phyloP scores from a whole-genome alignment of 805 yeast genomes.

The Isabelozyma heimii region DNA sequence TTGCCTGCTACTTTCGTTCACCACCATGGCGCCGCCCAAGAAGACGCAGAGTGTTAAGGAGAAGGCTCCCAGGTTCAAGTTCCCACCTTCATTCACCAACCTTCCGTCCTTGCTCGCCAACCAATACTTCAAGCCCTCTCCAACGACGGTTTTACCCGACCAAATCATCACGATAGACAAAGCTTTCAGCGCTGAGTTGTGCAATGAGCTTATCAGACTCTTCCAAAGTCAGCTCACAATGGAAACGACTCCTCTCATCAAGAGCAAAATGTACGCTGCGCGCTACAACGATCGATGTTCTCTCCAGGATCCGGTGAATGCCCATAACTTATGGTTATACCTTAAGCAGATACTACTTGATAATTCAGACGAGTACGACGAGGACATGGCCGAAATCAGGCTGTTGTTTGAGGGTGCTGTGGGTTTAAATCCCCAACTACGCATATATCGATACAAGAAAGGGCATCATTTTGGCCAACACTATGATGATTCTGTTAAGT shows the following conservation, averaged over 20 bases:
- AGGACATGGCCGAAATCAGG: conserved; percentile 18
- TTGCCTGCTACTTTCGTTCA: not conserved
- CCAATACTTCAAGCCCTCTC: conserved; percentile 19
- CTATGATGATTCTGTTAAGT: conserved; percentile 55
- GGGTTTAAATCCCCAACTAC: conserved; percentile 54
- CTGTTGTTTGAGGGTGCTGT: conserved; percentile 34
- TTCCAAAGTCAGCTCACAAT: conserved; percentile 24
- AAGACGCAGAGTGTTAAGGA: not conserved
- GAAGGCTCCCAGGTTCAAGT: conserved; percentile 3
- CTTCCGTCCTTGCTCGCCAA: conserved; percentile 9
- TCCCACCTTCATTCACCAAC: conserved; percentile 14
- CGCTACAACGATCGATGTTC: conserved; percentile 53
- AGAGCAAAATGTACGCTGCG: conserved; percentile 54
- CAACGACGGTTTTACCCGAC: conserved; percentile 22
- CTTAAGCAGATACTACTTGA: conserved; percentile 28
- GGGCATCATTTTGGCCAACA: conserved; percentile 63
- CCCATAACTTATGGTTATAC: conserved; percentile 42
- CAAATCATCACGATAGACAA: conserved; percentile 42
- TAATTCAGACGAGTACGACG: conserved; percentile 22
- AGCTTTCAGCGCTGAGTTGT: conserved; percentile 34
- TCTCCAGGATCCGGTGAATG: conserved; percentile 36
- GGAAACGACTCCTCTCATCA: conserved; percentile 48
- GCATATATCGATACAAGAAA: conserved; percentile 52
- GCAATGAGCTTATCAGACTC: conserved; percentile 37
- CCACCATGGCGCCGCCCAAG: not conserved